phyloP scores from a whole-genome alignment of 805 yeast species.

The Metschnikowia aberdeeniae region DNA sequence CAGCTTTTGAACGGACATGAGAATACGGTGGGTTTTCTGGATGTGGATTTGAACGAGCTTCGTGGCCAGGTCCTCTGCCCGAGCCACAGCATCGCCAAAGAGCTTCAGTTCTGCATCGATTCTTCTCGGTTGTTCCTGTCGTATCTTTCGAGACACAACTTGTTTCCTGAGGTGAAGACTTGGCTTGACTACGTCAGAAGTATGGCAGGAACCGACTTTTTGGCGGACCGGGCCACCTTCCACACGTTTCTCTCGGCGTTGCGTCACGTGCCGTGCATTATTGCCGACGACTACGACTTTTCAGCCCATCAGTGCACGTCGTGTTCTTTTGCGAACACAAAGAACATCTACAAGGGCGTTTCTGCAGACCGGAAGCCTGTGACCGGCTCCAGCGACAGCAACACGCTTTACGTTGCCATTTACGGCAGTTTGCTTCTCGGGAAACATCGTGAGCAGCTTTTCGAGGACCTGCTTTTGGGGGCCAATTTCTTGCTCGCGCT shows the following conservation, averaged over 20 bases:
- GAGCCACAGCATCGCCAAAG: neutral
- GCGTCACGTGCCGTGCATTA: constrained; percentile 42
- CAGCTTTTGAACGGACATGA: neutral
- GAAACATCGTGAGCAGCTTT: constrained; percentile 7
- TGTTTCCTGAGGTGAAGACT: neutral
- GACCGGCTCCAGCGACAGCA: constrained; percentile 21
- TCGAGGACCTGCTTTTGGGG: constrained; percentile 23
- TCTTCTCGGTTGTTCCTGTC: neutral
- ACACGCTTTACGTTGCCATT: constrained; percentile 23
- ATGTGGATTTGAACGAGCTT: constrained; percentile 13
- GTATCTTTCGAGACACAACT: constrained; percentile 1
- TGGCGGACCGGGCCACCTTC: constrained; percentile 13
- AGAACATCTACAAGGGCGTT: constrained; percentile 24
- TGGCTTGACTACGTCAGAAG: constrained; percentile 23
- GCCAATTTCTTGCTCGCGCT: constrained; percentile 46
- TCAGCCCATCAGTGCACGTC: constrained; percentile 28
- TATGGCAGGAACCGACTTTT: constrained; percentile 6
- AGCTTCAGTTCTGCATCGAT: constrained; percentile 9
- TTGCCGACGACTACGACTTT: constrained; percentile 33
- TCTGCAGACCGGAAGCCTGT: constrained; percentile 21
- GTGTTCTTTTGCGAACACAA: constrained; percentile 33
- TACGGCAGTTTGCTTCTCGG: constrained; percentile 18
- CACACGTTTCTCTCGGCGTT: constrained; percentile 36
- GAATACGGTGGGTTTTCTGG: constrained; percentile 10
- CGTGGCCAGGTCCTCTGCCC: neutral